Conservation (phyloP, 2,329 filamentous ascomycete species). For the Aspergillus fischeri region DNA sequence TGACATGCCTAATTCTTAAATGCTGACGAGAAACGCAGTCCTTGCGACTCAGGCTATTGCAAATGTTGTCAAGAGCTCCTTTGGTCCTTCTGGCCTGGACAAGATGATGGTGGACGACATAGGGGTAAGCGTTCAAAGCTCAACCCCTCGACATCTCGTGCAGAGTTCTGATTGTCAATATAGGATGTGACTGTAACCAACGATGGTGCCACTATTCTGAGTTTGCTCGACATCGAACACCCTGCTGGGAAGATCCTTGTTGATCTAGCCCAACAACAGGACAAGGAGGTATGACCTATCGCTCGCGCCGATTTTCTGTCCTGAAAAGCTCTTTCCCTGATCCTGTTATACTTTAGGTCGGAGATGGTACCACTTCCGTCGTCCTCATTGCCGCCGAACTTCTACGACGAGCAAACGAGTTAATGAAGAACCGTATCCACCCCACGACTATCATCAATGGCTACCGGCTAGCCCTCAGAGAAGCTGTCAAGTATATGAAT, state of each 20-base stretch:
- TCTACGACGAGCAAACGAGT: slow-evolving; percentile 86
- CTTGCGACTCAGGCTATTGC: slow-evolving; percentile 93
- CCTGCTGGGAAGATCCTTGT: slow-evolving; percentile 98
- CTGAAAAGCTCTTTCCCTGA: slow-evolving; percentile 5
- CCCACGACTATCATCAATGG: slow-evolving; percentile 99
- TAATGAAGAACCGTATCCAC: slow-evolving; percentile 99
- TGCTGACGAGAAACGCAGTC: slow-evolving; percentile 51
- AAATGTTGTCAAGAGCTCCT: slow-evolving; percentile 98
- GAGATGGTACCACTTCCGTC: slow-evolving; percentile 96
- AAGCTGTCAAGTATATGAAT: slow-evolving; percentile 98
- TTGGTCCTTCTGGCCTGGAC: slow-evolving; percentile 92
- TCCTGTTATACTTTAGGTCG: slow-evolving; percentile 53
- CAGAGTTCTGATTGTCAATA: slow-evolving; percentile 11
- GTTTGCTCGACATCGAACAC: slow-evolving; percentile 92
- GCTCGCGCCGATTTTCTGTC: not conserved
- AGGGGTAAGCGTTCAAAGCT: slow-evolving; percentile 57
- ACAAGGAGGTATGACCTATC: slow-evolving; percentile 66
- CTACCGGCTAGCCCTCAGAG: slow-evolving; percentile 89
- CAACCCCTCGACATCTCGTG: slow-evolving; percentile 16
- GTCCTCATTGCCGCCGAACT: slow-evolving; percentile 96
- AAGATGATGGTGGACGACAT: slow-evolving; percentile 99
- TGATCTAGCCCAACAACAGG: slow-evolving; percentile 95
- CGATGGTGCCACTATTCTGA: slow-evolving; percentile 95
- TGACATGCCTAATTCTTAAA: slow-evolving; percentile 2
- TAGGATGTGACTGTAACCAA: slow-evolving; percentile 98